These are phyloP conservation scores for Trifolium repens DNA, from an alignment of 306 rosid genomes.

Conservation along the genomic window DNA sequence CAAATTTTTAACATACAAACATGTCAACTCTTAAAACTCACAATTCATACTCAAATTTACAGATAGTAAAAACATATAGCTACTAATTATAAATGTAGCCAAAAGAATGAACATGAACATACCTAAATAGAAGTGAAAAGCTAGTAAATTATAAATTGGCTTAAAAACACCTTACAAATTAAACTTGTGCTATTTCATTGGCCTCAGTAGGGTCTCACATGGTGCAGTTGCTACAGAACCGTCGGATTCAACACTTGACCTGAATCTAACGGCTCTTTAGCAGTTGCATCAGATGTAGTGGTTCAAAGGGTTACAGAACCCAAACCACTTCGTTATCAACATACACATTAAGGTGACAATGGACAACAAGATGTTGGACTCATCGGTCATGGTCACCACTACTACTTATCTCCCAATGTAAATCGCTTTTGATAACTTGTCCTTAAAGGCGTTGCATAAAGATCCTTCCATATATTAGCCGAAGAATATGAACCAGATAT, in stretches of 20 bases:
- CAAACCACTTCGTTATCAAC: conserved; percentile 37
- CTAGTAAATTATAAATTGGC: background rate
- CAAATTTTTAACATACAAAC: background rate
- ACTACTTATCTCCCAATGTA: conserved; percentile 19
- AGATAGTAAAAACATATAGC: conserved; percentile 4
- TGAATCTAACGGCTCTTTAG: background rate
- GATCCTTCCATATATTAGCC: conserved; percentile 53
- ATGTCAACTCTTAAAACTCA: conserved; percentile 18
- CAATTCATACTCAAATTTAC: background rate
- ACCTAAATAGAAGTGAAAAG: background rate
- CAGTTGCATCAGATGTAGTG: background rate
- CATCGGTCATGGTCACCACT: conserved; percentile 38
- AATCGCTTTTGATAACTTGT: conserved; percentile 42
- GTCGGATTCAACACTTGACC: background rate
- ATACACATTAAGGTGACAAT: background rate
- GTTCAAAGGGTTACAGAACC: background rate
- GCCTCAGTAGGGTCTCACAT: background rate
- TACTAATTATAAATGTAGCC: background rate
- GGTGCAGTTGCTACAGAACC: background rate
- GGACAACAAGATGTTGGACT: conserved; percentile 67
- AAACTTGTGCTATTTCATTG: conserved; percentile 8
- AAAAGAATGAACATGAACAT: conserved; percentile 9
- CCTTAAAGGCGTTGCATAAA: conserved; percentile 53
- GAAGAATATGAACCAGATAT: conserved; percentile 59
- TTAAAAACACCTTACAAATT: conserved; percentile 18